Base-by-base conservation (phyloP, 2,329 filamentous ascomycete genomes). In the Conoideocrella luteorostrata region DNA sequence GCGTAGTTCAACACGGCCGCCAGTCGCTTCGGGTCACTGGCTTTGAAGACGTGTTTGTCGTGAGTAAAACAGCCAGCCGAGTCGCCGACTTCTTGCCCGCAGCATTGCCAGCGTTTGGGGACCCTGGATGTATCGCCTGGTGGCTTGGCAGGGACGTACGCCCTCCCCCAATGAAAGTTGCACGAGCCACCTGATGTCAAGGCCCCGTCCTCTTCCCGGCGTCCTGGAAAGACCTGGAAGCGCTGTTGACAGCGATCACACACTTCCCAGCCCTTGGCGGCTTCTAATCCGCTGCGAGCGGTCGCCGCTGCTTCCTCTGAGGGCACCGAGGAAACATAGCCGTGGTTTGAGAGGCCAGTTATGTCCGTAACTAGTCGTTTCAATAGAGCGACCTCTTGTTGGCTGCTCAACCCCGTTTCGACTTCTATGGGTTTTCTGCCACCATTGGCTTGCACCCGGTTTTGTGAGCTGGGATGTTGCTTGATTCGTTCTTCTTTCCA, bases 211-310 rank as follows among this genome's bases (percentile, higher is more conserved):
- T 82, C 76, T 46, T 82, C 77, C 43, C 89, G 78, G 33, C 91
- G 81, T 4, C 89, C 88, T 0, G 90, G 88, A 51, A 95, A 97
- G 4, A 95, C 88, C 57, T 95, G 88, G 57, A 98, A 98, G 18
- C 91, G 82, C 26, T 81, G 80, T 33, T 74, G 74, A 64, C 93
- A 98, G 17, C 93, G 83, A 56, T 95, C 90, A 56, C 93, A 98
- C 39, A 80, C 75, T 65, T 98, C 93, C 74, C 84, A 95, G 38
- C 87, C 87, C 41, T 80, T 76, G 11, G 84, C 78, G 7, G 80
- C 72, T 38, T 78, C 70, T 0, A 88, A 72, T 0, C 82, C 88
- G 34, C 76, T 72, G 26, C 70, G 77, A 1, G 88, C 84, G 40
- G 75, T 72, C 41, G 76, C 68, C 15, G 96, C 77, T 15, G 88